Evolutionary conservation across 2,329 filamentous ascomycete species (phyloP).

Genomic region (Aspergillus melleus): DNA sequence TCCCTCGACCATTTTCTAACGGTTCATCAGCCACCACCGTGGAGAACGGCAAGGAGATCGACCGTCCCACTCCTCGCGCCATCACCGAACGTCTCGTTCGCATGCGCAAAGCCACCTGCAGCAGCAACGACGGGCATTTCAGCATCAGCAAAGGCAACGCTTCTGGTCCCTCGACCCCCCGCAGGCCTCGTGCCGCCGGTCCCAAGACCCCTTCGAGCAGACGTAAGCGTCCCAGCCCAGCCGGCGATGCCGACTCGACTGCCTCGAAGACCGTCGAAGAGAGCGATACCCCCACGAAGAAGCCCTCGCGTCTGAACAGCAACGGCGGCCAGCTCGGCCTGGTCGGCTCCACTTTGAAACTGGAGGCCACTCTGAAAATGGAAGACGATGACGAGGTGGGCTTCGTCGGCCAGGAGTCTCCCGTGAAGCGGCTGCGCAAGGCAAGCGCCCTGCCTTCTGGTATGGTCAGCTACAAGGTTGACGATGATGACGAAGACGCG

Average conservation of each 20-base stretch:
- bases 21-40: not conserved
- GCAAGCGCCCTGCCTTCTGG: slow-evolving; percentile 15
- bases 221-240: slow-evolving; percentile 16
- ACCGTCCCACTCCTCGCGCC: slow-evolving; percentile 40
- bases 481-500: slow-evolving; percentile 9
- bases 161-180: slow-evolving; percentile 9
- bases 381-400: slow-evolving; percentile 3
- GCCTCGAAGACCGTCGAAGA: slow-evolving; percentile 12
- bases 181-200: slow-evolving; percentile 8
- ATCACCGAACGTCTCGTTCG: slow-evolving; percentile 40
- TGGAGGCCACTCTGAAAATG: slow-evolving; percentile 1
- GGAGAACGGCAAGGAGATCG: slow-evolving; percentile 8
- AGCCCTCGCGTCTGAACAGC: slow-evolving; percentile 5
- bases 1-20: not conserved
- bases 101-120: slow-evolving; percentile 29
- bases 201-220: slow-evolving; percentile 15
- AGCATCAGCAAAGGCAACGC: slow-evolving; percentile 17
- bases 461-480: slow-evolving; percentile 19
- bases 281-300: slow-evolving; percentile 6
- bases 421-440: slow-evolving; percentile 22
- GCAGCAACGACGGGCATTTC: slow-evolving; percentile 15
- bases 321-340: not conserved
- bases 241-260: slow-evolving; percentile 1
- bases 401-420: not conserved
- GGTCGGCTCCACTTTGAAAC: slow-evolving; percentile 1